A percentile compares a stretch with the other conserved stretches of the same genome.
Conservation (phyloP, 2,329 filamentous ascomycete genomes). For the Gyromitra esculenta region DNA sequence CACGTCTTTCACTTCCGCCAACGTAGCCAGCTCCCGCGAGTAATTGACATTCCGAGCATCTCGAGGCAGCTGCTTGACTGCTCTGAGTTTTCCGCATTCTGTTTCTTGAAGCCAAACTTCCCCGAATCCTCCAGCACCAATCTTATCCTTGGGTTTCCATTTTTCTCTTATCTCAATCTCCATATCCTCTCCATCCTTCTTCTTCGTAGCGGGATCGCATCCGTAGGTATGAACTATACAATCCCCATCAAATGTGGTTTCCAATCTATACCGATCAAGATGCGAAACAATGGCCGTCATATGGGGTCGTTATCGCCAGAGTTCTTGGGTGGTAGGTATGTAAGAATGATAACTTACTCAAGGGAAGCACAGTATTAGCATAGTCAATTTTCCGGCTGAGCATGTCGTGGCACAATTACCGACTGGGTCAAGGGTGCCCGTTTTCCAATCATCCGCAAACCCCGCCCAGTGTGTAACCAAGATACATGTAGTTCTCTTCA, state of each 20-base stretch:
- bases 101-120: conserved; percentile 10
- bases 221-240: conserved; percentile 1
- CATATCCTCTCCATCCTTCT: too few species aligned
- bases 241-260: conserved; percentile 11
- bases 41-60: not conserved
- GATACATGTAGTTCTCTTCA: too few species aligned
- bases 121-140: conserved; percentile 10
- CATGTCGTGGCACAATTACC: not conserved
- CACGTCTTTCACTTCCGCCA: not conserved
- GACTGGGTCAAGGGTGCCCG: not conserved
- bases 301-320: not conserved
- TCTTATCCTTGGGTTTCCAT: not conserved
- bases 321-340: not conserved
- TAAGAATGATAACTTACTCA: not conserved
- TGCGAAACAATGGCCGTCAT: not conserved
- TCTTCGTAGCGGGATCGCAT: not conserved
- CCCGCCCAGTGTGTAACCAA: not conserved
- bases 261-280: not conserved
- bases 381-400: not conserved
- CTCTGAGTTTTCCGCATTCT: conserved; percentile 6
- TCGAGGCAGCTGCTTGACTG: conserved; percentile 4
- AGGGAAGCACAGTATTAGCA: not conserved
- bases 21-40: not conserved
- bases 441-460: not conserved
- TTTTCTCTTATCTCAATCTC: conserved; percentile 5